Conservation (phyloP, 1,139 yeast genomes). For the Candida sp. region DNA sequence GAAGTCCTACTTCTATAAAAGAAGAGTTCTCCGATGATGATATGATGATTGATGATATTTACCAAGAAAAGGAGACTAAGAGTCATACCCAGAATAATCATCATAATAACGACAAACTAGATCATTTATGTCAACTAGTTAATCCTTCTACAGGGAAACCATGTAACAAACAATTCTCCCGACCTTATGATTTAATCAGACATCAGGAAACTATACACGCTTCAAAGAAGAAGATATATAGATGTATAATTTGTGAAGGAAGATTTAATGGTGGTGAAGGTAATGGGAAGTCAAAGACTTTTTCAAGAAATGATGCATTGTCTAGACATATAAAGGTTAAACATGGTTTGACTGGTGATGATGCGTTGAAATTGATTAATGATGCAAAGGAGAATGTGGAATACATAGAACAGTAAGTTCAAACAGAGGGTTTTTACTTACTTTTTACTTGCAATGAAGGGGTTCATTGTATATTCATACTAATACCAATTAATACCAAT, state of each 20-base stretch:
- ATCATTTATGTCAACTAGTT: conserved; percentile 48
- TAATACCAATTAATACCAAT: too few species aligned
- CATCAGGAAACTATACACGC: conserved; percentile 52
- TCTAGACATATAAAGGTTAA: conserved; percentile 48
- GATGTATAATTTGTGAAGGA: conserved; percentile 52
- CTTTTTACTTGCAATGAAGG: not conserved
- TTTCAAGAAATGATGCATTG: conserved; percentile 48
- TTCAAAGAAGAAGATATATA: conserved; percentile 43
- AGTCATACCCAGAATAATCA: not conserved
- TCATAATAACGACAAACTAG: conserved; percentile 3
- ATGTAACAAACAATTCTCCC: conserved; percentile 44
- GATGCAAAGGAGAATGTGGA: conserved; percentile 78
- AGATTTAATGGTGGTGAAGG: conserved; percentile 49
- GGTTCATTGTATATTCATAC: not conserved
- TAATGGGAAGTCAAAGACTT: conserved; percentile 55
- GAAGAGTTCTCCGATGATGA: conserved; percentile 5
- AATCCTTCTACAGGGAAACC: conserved; percentile 51
- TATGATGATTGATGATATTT: conserved; percentile 8
- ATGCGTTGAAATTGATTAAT: conserved; percentile 59
- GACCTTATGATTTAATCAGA: conserved; percentile 48
- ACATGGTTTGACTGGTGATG: conserved; percentile 45
- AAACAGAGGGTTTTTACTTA: not conserved
- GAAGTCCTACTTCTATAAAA: not conserved
- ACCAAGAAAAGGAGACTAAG: conserved; percentile 3
- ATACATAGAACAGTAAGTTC: conserved; percentile 28